Conservation (phyloP, 192 early-diverging fungal species). For the Ramicandelaber brevisporus region DNA sequence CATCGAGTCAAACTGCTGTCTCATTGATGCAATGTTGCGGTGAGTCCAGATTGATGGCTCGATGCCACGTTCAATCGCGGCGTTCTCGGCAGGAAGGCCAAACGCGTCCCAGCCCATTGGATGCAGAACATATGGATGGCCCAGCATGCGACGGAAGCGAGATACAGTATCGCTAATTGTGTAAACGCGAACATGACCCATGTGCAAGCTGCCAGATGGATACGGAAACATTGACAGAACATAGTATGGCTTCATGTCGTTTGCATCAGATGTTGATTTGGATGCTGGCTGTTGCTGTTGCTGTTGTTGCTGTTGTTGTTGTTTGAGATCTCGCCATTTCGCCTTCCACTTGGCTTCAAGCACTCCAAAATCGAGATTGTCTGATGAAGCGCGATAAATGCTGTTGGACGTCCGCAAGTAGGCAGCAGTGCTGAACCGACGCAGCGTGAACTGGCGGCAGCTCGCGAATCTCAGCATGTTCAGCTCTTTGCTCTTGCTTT, state of each 20-base stretch:
- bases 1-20: conserved; percentile 44
- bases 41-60: conserved; percentile 62
- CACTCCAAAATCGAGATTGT: conserved; percentile 18
- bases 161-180: conserved; percentile 71
- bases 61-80: conserved; percentile 60
- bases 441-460: too few relatives aligned
- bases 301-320: too few relatives aligned
- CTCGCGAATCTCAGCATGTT: too few relatives aligned
- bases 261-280: conserved; percentile 6
- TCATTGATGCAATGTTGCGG: conserved; percentile 64
- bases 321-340: conserved; percentile 12
- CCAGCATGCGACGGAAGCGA: conserved; percentile 48
- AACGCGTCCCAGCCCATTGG: conserved; percentile 98
- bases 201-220: conserved; percentile 72
- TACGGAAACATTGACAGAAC: conserved; percentile 91
- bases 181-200: conserved; percentile 95
- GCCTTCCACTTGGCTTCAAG: conserved; percentile 37
- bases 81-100: conserved; percentile 95
- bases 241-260: conserved; percentile 39
- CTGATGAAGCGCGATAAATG: too few relatives aligned
- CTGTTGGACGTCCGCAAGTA: too few relatives aligned
- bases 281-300: not conserved
- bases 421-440: too few relatives aligned
- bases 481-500: too few relatives aligned
- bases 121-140: conserved; percentile 46